Percentiles rank a stretch among this genome's conserved stretches.
Evolutionary conservation across 148 eudicot species (phyloP).

Genomic region (Diospyros kaki): DNA sequence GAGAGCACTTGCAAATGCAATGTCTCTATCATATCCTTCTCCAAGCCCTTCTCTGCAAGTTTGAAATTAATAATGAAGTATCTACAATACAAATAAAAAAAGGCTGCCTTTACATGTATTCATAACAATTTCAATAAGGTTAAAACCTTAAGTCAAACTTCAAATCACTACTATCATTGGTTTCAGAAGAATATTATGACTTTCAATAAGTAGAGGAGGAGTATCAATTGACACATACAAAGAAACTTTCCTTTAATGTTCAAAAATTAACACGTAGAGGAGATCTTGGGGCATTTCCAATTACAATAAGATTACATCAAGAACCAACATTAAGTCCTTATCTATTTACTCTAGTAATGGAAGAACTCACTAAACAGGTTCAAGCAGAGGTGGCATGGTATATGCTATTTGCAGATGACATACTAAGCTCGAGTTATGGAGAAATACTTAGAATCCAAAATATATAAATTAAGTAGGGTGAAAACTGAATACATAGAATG

Average conservation of each 20-base stretch:
- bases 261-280: too few species aligned
- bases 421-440: too few species aligned
- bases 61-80: slow-evolving; percentile 13
- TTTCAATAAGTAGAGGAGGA: background rate
- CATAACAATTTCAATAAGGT: background rate
- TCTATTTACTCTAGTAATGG: too few species aligned
- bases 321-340: too few species aligned
- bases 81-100: background rate
- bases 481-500: too few species aligned
- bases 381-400: too few species aligned
- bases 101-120: background rate
- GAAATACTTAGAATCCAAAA: too few species aligned
- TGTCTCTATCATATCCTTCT: slow-evolving; percentile 79
- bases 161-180: slow-evolving; percentile 5
- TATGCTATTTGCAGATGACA: too few species aligned
- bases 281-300: too few species aligned
- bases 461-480: too few species aligned
- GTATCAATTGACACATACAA: background rate
- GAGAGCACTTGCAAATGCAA: slow-evolving; percentile 75
- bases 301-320: too few species aligned
- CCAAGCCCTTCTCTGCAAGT: slow-evolving; percentile 86
- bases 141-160: background rate
- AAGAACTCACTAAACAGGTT: too few species aligned
- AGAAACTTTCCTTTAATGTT: background rate
- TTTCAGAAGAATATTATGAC: background rate